These are phyloP conservation scores for Patellifolia procumbens DNA, from an alignment of 179 eudicot genomes.

Conservation along the genomic window DNA sequence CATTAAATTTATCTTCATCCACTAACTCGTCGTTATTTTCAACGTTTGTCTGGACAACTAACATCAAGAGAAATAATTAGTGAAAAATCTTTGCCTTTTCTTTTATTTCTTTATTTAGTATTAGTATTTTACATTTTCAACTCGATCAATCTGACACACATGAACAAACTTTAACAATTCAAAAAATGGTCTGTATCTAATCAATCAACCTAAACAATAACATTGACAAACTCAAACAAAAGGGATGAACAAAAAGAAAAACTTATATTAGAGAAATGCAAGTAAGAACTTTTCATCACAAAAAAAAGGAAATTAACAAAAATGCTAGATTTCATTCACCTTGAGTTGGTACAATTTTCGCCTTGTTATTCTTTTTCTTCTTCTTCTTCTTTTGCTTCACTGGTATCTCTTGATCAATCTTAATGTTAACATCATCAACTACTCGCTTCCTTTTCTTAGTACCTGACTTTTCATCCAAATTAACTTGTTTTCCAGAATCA, in stretches of 20 bases:
- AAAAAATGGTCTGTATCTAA: too few species aligned
- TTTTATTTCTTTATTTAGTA: neutral
- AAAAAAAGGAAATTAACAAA: neutral
- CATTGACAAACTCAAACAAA: too few species aligned
- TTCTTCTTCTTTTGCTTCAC: neutral
- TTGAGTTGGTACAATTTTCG: slow-evolving; percentile 28
- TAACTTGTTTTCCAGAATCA: slow-evolving; percentile 27
- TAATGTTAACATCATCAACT: neutral
- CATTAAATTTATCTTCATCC: slow-evolving; percentile 70
- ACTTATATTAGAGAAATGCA: too few species aligned
- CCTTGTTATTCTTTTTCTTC: slow-evolving; percentile 28
- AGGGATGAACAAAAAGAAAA: neutral
- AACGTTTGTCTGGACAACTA: slow-evolving; percentile 35
- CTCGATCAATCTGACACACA: too few species aligned
- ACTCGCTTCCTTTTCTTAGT: slow-evolving; percentile 50
- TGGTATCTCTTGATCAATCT: too few species aligned
- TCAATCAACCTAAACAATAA: too few species aligned
- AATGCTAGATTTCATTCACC: slow-evolving; percentile 14
- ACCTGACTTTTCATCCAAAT: slow-evolving; percentile 24
- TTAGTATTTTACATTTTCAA: neutral
- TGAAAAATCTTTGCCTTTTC: neutral
- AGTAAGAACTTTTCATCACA: too few species aligned
- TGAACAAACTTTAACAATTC: too few species aligned
- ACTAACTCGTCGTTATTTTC: slow-evolving; percentile 43
- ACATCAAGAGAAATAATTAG: slow-evolving; percentile 17